phyloP scores from a whole-genome alignment of 306 rosid species.

The Vigna trinervia region DNA sequence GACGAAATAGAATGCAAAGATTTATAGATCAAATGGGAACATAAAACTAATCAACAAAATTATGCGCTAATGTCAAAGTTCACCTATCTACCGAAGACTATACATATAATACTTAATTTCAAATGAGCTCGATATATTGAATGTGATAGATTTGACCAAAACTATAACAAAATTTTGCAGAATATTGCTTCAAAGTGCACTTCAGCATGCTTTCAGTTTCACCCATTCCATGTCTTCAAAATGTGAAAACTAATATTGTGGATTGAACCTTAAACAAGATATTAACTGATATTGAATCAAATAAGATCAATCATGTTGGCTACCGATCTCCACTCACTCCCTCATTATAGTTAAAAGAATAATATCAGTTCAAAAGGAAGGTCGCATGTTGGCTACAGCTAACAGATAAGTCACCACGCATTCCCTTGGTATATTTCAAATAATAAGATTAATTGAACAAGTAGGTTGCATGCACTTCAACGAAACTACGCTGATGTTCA shows the following conservation, averaged over 20 bases:
- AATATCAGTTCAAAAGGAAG: constrained; percentile 16
- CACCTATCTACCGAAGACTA: constrained; percentile 10
- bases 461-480: constrained; percentile 18
- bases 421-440: constrained; percentile 34
- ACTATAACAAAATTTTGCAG: neutral
- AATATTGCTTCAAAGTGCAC: constrained; percentile 16
- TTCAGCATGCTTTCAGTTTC: constrained; percentile 25
- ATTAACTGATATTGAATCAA: neutral
- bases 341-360: constrained; percentile 24
- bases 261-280: constrained; percentile 12
- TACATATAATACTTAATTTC: neutral
- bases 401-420: neutral
- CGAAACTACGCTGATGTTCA: constrained; percentile 4
- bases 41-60: neutral
- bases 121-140: constrained; percentile 19
- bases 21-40: constrained; percentile 6
- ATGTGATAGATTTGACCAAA: neutral
- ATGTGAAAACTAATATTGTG: neutral
- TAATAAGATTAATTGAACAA: constrained; percentile 18
- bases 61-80: constrained; percentile 2
- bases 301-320: neutral
- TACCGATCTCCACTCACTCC: constrained; percentile 27
- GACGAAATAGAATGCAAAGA: neutral
- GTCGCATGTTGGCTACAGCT: neutral
- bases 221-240: constrained; percentile 29